Conservation (phyloP, 2,329 filamentous ascomycete species). For the Aureobasidium subglaciale region DNA sequence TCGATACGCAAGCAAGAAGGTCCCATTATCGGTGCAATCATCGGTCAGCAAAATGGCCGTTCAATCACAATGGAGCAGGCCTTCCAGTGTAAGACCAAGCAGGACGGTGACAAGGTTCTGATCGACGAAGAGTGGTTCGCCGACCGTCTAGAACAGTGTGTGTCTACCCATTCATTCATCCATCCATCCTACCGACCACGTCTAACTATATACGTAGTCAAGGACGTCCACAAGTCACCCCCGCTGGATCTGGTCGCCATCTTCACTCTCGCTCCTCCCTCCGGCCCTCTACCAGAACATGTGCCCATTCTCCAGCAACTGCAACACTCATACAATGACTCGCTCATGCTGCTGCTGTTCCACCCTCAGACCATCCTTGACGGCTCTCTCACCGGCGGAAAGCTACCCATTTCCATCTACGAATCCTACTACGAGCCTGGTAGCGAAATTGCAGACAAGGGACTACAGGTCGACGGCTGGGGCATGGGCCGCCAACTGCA, state of each 20-base stretch:
- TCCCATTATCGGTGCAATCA: conserved; percentile 76
- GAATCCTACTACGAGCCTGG: conserved; percentile 72
- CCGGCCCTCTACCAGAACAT: conserved; percentile 61
- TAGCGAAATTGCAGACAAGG: conserved; percentile 52
- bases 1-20: conserved; percentile 67
- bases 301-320: conserved; percentile 74
- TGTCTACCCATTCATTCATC: conserved; percentile 27
- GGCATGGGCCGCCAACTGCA: conserved; percentile 40
- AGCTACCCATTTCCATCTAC: conserved; percentile 84
- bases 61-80: conserved; percentile 89
- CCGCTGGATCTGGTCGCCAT: conserved; percentile 69
- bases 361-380: conserved; percentile 57
- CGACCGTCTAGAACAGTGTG: conserved; percentile 77
- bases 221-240: conserved; percentile 77
- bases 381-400: conserved; percentile 58
- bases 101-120: conserved; percentile 45
- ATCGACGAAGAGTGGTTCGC: conserved; percentile 68
- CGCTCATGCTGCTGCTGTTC: conserved; percentile 79
- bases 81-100: conserved; percentile 66
- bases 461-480: conserved; percentile 66
- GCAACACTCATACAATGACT: conserved; percentile 69
- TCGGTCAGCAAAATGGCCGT: conserved; percentile 85
- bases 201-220: conserved; percentile 51
- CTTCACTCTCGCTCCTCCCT: conserved; percentile 52
- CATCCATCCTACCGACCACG: too few relatives aligned